Percentiles rank a stretch among this genome's conserved stretches.
phyloP scores from a whole-genome alignment of 345 rosid genomes.

The Clausena lansium region DNA sequence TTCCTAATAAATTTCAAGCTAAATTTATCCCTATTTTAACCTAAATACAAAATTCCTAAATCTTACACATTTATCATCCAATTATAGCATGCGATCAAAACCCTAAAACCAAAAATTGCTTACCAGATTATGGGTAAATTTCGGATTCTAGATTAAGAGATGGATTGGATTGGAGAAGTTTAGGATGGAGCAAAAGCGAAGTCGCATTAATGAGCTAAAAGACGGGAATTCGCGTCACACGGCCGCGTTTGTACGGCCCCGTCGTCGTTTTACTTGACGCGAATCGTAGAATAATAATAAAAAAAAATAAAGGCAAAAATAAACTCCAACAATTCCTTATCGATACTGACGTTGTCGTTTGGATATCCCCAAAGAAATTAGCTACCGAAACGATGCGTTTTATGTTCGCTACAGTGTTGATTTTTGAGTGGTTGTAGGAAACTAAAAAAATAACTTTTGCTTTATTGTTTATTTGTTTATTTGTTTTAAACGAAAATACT shows the following conservation, averaged over 20 bases:
- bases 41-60: neutral
- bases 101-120: neutral
- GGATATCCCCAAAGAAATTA: neutral
- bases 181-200: neutral
- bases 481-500: no score
- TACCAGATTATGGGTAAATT: neutral
- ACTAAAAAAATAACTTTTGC: no score
- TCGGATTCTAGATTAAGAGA: neutral
- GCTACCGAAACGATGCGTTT: neutral
- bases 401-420: neutral
- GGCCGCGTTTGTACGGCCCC: slow-evolving; percentile 19
- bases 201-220: slow-evolving; percentile 6
- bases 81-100: neutral
- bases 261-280: slow-evolving; percentile 10
- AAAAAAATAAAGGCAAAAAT: neutral
- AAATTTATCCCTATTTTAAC: neutral
- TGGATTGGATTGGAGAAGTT: neutral
- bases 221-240: slow-evolving; percentile 7
- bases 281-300: neutral
- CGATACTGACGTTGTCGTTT: neutral
- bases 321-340: neutral
- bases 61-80: slow-evolving; percentile 4
- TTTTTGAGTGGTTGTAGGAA: neutral
- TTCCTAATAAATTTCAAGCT: neutral
- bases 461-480: no score